These are phyloP conservation scores for Byssoonygena ceratinophila DNA, from an alignment of 2,329 filamentous ascomycete species.

Conservation along the genomic window DNA sequence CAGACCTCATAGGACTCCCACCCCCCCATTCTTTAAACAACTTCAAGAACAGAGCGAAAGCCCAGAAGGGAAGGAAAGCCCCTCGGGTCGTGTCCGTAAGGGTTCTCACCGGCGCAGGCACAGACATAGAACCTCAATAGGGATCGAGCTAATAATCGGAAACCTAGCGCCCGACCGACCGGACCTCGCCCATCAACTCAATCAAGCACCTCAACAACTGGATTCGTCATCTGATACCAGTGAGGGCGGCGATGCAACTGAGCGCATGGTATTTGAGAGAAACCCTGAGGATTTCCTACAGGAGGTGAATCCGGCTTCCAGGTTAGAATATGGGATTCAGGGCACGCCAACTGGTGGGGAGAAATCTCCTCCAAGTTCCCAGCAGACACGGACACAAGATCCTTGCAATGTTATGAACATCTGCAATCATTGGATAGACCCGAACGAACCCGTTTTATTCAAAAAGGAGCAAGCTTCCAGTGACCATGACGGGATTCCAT, in stretches of 20 bases:
- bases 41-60: conserved; percentile 20
- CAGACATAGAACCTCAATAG: conserved; percentile 35
- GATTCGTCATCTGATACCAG: conserved; percentile 5
- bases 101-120: conserved; percentile 19
- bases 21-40: conserved; percentile 27
- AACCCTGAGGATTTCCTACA: background rate
- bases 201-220: conserved; percentile 5
- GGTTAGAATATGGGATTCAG: background rate
- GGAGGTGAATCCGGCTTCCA: background rate
- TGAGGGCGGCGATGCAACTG: background rate
- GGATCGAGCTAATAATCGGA: conserved; percentile 57
- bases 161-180: conserved; percentile 54
- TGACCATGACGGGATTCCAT: conserved; percentile 2
- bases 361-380: background rate
- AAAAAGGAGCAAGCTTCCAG: background rate
- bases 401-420: conserved; percentile 2
- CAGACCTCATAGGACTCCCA: conserved; percentile 23
- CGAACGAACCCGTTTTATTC: background rate
- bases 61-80: conserved; percentile 25
- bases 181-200: conserved; percentile 47
- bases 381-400: background rate
- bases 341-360: background rate
- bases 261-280: background rate
- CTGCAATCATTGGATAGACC: background rate
- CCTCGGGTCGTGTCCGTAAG: conserved; percentile 29